A percentile compares a stretch with the other conserved stretches of the same genome.
Conservation (phyloP, 1,284 basidiomycete genomes). For the Irpex sp. region DNA sequence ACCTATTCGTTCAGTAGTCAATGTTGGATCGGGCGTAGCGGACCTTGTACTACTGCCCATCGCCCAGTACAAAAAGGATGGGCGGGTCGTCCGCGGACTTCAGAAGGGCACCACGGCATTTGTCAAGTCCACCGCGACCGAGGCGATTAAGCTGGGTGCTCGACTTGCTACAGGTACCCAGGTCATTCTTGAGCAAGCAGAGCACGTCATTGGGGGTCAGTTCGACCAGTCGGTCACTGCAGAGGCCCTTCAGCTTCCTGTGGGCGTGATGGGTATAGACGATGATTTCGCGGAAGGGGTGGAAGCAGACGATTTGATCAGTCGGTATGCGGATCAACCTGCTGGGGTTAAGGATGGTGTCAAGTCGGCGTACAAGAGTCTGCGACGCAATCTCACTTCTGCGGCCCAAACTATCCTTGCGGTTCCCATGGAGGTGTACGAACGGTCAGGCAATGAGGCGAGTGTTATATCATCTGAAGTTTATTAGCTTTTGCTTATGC, state of each 20-base stretch:
- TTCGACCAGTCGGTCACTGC: conserved; percentile 63
- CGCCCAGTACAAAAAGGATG: conserved; percentile 96
- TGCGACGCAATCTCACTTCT: conserved; percentile 82
- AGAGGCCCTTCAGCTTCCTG: conserved; percentile 54
- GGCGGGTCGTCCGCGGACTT: conserved; percentile 88
- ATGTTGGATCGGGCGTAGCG: conserved; percentile 94
- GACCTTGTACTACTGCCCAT: conserved; percentile 95
- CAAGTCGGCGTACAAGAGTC: conserved; percentile 84
- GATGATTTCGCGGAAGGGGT: conserved; percentile 36
- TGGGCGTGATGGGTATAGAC: conserved; percentile 27
- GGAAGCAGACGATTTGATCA: conserved; percentile 58
- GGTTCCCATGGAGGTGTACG: conserved; percentile 98
- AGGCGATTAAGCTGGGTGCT: conserved; percentile 94
- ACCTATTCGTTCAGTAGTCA: conserved; percentile 93
- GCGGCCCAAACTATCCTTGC: conserved; percentile 98
- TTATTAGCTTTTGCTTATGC: neutral
- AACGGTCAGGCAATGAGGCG: conserved; percentile 85
- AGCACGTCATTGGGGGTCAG: conserved; percentile 84
- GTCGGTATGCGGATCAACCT: conserved; percentile 91
- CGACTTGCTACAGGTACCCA: conserved; percentile 95
- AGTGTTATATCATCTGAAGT: conserved; percentile 21
- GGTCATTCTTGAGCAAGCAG: conserved; percentile 94
- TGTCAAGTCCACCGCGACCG: conserved; percentile 89
- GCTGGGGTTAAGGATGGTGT: conserved; percentile 81
- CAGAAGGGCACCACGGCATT: conserved; percentile 93